Base-by-base conservation (phyloP, 192 early-diverging fungal species). In the Linnemannia schmuckeri region DNA sequence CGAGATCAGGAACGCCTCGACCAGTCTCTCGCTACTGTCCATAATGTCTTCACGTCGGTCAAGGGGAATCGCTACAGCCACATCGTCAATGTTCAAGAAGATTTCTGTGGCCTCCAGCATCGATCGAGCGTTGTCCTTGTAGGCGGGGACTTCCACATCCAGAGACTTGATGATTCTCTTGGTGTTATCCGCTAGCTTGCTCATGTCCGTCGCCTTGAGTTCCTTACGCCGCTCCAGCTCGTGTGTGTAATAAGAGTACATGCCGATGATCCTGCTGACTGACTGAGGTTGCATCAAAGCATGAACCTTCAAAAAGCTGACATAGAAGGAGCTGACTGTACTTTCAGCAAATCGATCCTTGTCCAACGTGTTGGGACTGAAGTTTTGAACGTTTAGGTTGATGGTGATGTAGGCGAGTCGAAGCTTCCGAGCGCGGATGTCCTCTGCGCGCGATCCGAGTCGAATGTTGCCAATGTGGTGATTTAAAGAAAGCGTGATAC, bases 271-370 rank as follows among this genome's bases (percentile, higher is more conserved):
- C 71, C 90, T 91, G 18, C 92, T 92, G 9, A 96, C 71, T 0
- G 95, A 93, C 73, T 88, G 92, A 4, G 95, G 95, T 54, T 95
- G 95, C 93, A 96, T 91, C 10, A 96, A 89, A 0, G 93, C 94
- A 75, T 94, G 93, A 30, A 95, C 83, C 76, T 94, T 94, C 37
- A 89, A 73, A 33, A 96, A 79, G 30, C 89, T 81, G 0, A 96
- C 78, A 73, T 87, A 89, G 35, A 92, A 90, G 17, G 90, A 91
- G 38, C 76, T 87, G 68, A 87, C 85, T 18, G 79, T 27, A 5
- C 76, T 87, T n/a, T 87, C 79, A 10, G 84, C 89, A n/a, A 91
- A 74, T 33, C 77, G 72, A 61, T 92, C 88, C 24, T 88, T 83
- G 35, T 88, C 75, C 24, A 76, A 74, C 10, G 49, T 73, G 33